Conservation (phyloP, 768 basidiomycete genomes). For the Galerina marginata region DNA sequence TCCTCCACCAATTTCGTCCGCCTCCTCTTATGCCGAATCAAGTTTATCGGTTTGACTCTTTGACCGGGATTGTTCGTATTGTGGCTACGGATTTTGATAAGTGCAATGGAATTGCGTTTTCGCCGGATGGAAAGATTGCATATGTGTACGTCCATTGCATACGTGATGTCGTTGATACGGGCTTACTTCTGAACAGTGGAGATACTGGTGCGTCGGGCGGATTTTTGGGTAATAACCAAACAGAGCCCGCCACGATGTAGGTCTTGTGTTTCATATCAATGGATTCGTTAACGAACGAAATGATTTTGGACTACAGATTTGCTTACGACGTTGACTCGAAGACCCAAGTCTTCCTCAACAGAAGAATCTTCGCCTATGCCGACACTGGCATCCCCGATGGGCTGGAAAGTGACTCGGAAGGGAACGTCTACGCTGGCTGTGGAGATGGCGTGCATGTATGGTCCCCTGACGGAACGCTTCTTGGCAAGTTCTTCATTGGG, state of each 20-base stretch:
- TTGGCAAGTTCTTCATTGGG: constrained; percentile 69
- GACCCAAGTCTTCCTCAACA: constrained; percentile 56
- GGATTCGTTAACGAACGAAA: not conserved
- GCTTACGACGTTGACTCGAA: constrained; percentile 67
- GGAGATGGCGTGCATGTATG: constrained; percentile 72
- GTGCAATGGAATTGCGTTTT: constrained; percentile 78
- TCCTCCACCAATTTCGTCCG: constrained; percentile 68
- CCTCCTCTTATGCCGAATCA: constrained; percentile 71
- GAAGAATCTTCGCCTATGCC: constrained; percentile 68
- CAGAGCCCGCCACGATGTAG: constrained; percentile 71
- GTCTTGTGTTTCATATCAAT: constrained; percentile 24
- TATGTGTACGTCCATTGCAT: constrained; percentile 53
- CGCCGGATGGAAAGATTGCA: constrained; percentile 62
- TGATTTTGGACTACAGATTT: constrained; percentile 46
- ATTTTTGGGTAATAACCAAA: constrained; percentile 55
- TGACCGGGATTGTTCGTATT: constrained; percentile 65
- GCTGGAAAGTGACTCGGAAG: constrained; percentile 63
- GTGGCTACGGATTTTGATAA: constrained; percentile 78
- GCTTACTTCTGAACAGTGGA: constrained; percentile 36
- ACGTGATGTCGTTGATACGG: not conserved
- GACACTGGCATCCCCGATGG: constrained; percentile 75
- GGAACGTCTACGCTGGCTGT: constrained; percentile 71
- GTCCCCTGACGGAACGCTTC: constrained; percentile 48
- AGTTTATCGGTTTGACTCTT: constrained; percentile 78
- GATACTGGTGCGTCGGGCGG: constrained; percentile 57